These are phyloP conservation scores for Globisporangium splendens DNA, from an alignment of 352 stramenopile species.

Conservation along the genomic window DNA sequence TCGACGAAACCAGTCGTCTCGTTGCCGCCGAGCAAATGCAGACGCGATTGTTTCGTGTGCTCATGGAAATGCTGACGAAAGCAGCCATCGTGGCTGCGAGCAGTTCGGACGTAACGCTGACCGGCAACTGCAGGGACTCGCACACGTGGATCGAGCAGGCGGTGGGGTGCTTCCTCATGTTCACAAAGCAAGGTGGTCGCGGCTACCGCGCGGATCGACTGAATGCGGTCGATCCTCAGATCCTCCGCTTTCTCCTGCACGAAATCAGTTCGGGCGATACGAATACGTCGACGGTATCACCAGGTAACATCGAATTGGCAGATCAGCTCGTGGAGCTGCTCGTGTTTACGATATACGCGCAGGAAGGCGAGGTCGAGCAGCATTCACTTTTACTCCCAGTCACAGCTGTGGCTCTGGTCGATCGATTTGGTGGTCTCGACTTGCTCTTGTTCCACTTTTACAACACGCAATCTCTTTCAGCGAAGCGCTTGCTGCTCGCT, in stretches of 20 bases:
- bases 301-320: slow-evolving; percentile 1
- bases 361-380: slow-evolving; percentile 2
- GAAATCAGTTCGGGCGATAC: slow-evolving; percentile 18
- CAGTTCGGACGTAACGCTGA: slow-evolving; percentile 3
- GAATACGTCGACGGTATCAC: slow-evolving; percentile 17
- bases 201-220: slow-evolving; percentile 27
- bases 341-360: slow-evolving; percentile 13
- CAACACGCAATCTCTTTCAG: background rate
- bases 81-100: slow-evolving; percentile 27
- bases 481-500: slow-evolving; percentile 13
- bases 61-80: slow-evolving; percentile 49
- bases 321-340: slow-evolving; percentile 14
- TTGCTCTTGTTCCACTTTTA: slow-evolving; percentile 13
- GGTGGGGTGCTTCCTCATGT: slow-evolving; percentile 28
- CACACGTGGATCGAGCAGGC: slow-evolving; percentile 27
- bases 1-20: too few species aligned
- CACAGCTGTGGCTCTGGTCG: background rate
- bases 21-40: slow-evolving; percentile 16
- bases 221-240: slow-evolving; percentile 22
- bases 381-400: slow-evolving; percentile 1
- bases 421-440: slow-evolving; percentile 14
- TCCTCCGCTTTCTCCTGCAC: slow-evolving; percentile 28
- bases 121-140: background rate
- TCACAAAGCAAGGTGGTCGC: slow-evolving; percentile 25
- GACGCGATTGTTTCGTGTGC: slow-evolving; percentile 30